Evolutionary conservation across 495 filamentous ascomycete species (phyloP).

Genomic region (Bacidia gigantensis): DNA sequence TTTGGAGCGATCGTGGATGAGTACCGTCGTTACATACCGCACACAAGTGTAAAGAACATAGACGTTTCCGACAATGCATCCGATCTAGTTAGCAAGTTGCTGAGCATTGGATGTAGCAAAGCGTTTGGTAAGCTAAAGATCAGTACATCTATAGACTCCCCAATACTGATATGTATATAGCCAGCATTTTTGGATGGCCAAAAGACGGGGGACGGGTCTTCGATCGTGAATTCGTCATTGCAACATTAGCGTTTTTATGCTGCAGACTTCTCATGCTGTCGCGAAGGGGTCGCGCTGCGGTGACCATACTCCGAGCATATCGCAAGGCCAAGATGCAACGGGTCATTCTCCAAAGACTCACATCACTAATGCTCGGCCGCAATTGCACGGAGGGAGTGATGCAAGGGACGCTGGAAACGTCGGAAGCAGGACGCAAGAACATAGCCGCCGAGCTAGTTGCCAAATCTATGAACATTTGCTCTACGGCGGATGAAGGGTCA

Average conservation of each 20-base stretch:
- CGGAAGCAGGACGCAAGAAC: not conserved
- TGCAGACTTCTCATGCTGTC: slow-evolving; percentile 45
- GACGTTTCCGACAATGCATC: not conserved
- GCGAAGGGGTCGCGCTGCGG: slow-evolving; percentile 30
- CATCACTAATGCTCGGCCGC: slow-evolving; percentile 31
- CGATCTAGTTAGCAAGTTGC: slow-evolving; percentile 21
- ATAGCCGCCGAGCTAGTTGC: not conserved
- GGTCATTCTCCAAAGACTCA: slow-evolving; percentile 23
- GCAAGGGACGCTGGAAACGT: slow-evolving; percentile 15
- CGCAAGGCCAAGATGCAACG: slow-evolving; percentile 23
- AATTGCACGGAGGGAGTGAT: slow-evolving; percentile 24
- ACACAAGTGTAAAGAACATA: not conserved
- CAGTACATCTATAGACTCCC: no score
- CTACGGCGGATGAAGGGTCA: no score
- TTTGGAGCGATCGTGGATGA: slow-evolving; percentile 46
- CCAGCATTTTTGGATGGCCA: slow-evolving; percentile 23
- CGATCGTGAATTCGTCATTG: slow-evolving; percentile 37
- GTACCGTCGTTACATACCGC: slow-evolving; percentile 32
- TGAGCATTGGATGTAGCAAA: slow-evolving; percentile 24
- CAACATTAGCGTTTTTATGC: slow-evolving; percentile 46
- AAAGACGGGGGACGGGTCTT: slow-evolving; percentile 23
- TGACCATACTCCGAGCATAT: slow-evolving; percentile 31
- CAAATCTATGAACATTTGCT: no score
- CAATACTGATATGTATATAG: slow-evolving; percentile 12
- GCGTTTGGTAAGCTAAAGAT: slow-evolving; percentile 11